These are phyloP conservation scores for Madurella mycetomatis DNA, from an alignment of 2,329 filamentous ascomycete genomes.

Conservation along the genomic window DNA sequence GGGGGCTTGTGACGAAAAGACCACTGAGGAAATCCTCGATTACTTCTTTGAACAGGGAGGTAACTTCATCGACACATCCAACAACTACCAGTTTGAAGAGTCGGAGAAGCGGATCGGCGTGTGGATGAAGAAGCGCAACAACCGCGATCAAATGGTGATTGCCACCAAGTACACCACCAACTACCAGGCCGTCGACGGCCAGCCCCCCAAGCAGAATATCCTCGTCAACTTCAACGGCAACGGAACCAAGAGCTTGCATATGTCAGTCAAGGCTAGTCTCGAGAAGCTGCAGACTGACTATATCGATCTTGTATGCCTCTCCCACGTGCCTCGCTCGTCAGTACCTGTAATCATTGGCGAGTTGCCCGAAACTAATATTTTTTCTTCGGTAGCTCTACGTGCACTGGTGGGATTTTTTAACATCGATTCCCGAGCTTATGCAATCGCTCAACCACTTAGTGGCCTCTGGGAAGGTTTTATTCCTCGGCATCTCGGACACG, in stretches of 20 bases:
- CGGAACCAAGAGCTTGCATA: constrained; percentile 55
- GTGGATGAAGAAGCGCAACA: constrained; percentile 63
- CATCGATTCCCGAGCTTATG: constrained; percentile 55
- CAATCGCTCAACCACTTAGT: constrained; percentile 52
- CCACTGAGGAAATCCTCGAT: constrained; percentile 3
- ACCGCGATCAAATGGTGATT: constrained; percentile 65
- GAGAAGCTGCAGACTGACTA: constrained; percentile 63
- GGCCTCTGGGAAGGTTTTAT: constrained; percentile 50
- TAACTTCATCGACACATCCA: constrained; percentile 70
- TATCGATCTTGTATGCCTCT: constrained; percentile 55
- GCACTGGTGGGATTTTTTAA: constrained; percentile 55
- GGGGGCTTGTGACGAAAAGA: constrained; percentile 1
- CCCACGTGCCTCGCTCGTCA: not conserved
- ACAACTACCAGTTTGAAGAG: constrained; percentile 62
- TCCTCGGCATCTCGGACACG: constrained; percentile 54
- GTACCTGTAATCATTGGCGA: no score
- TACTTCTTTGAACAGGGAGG: constrained; percentile 38
- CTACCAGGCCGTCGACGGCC: constrained; percentile 36
- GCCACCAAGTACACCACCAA: constrained; percentile 66
- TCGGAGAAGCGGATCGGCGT: constrained; percentile 65
- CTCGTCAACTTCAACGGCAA: constrained; percentile 55
- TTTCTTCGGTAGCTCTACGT: constrained; percentile 37
- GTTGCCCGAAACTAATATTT: not conserved
- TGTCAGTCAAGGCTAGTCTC: constrained; percentile 53
- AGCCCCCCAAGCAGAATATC: constrained; percentile 34